Evolutionary conservation across 2,329 filamentous ascomycete genomes (phyloP), one percentile per base, ranked within the genome.

Genomic region (Aspergillus ochraceus): DNA sequence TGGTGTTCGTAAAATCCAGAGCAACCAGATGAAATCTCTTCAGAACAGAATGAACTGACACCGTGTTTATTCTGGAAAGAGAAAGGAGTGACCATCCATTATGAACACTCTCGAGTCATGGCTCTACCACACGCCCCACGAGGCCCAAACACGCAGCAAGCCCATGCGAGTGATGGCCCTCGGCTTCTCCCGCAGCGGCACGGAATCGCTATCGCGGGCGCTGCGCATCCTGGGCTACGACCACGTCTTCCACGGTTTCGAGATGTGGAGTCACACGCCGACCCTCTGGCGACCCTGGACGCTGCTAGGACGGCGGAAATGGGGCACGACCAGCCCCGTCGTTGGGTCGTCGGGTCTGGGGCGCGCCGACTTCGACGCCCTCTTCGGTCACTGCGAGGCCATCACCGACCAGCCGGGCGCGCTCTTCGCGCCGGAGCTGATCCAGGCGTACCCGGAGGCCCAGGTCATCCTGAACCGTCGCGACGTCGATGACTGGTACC

Each of bases 211-310:
- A 2, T 61, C 62, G 6, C 55, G 63, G 19, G 69, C 71, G 2
- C 66, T 74, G 2, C 57, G 66, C 14, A 60, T 64, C 14, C 64
- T 73, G 1, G 70, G 70, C 24, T 68, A 66, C 60, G 57, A 69
- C 26, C 60, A 70, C 54, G 61, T 62, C 36, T 67, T 69, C 59
- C 66, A 71, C 60, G 66, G 63, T 6, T 65, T 65, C 51, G 61
- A 67, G 12, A 60, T 54, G 30, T 52, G 47, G 24, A 22, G 54
- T n/a, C 30, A 20, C 5, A 57, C 19, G 2, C 59, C 57, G 1
- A 60, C 49, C 30, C 51, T 57, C 11, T 65, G 58, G 58, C 47
- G 53, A 6, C 26, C 45, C 2, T 63, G 60, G 56, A 32, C 49
- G 3, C 22, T 56, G 2, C 45, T 61, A 1, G 50, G 53, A 2